Conservation (phyloP, 192 early-diverging fungal genomes). For the Diversispora epigaea region DNA sequence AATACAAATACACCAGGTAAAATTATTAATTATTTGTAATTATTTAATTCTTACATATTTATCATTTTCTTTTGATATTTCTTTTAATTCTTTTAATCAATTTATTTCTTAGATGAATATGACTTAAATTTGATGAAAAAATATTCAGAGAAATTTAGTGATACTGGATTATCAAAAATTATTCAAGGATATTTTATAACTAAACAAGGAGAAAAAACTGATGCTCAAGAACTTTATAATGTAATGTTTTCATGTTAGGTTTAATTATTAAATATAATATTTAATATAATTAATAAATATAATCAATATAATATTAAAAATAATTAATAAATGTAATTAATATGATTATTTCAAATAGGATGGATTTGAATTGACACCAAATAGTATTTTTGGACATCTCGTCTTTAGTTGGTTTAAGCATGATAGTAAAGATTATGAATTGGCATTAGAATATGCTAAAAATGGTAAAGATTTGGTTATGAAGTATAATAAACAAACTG, state of each 20-base stretch:
- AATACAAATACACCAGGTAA: constrained; percentile 43
- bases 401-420: constrained; percentile 52
- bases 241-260: constrained; percentile 26
- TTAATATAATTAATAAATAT: neutral
- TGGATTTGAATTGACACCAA: constrained; percentile 42
- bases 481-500: constrained; percentile 35
- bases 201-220: constrained; percentile 33
- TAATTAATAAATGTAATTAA: neutral
- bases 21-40: constrained; percentile 6
- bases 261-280: neutral
- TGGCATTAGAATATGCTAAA: constrained; percentile 53
- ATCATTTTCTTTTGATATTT: neutral
- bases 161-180: constrained; percentile 46
- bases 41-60: neutral
- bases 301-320: neutral
- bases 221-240: constrained; percentile 40
- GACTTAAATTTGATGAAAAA: constrained; percentile 42
- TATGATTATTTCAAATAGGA: constrained; percentile 39
- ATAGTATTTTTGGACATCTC: constrained; percentile 49
- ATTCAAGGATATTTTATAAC: constrained; percentile 46
- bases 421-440: constrained; percentile 49
- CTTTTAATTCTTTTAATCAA: neutral
- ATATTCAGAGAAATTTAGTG: constrained; percentile 46
- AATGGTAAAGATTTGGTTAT: constrained; percentile 41
- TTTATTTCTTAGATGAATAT: constrained; percentile 42